Base-by-base conservation (phyloP, 2,329 filamentous ascomycete species). In the Trichocomaceae sp. region DNA sequence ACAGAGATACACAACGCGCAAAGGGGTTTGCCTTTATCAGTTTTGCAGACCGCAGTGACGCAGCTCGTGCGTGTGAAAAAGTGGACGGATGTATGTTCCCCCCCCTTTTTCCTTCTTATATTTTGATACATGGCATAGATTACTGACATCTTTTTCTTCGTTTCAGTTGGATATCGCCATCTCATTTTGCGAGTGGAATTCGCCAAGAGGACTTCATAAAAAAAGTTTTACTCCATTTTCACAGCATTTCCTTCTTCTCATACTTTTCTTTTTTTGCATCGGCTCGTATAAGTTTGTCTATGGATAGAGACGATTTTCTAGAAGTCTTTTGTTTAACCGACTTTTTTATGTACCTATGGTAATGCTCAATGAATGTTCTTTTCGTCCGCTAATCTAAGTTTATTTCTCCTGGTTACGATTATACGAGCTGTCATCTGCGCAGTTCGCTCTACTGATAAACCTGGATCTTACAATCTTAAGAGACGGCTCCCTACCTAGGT, bases 1-100 rank as follows among this genome's bases (percentile, higher is more conserved):
- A 99, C 78, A 82, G 93, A 71, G 93, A 99, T 67, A 99, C 93
- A 41, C 89, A 90, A 58, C 79, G 92, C 72, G 93, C 93, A 65
- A 99, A 99, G 84, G 93, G 93, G 60, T 99, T 99, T 72, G 95
- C 95, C 23, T 99, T 99, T 74, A 95, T 99, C 80, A 95, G 89
- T 74, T 99, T 93, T 70, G 88, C 87, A 58, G 93, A 99, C 73
- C 81, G 93, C 64, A 75, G 80, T 63, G 93, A 99, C 74, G 93
- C 93, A 63, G 88, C 88, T 64, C 88, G 87, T 78, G 93, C 93
- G 41, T 95, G 89, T 77, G 86, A 87, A 77, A 96, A 96, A 83
- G 92, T 99, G 89, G 93, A 99, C 75, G 93, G 93, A 67, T 96
- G 79, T 82, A 77, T 72, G 79, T 78, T 59, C 39, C 47, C 23